These are phyloP conservation scores for Alternaria infectoria DNA, from an alignment of 2,329 filamentous ascomycete species.

Conservation along the genomic window DNA sequence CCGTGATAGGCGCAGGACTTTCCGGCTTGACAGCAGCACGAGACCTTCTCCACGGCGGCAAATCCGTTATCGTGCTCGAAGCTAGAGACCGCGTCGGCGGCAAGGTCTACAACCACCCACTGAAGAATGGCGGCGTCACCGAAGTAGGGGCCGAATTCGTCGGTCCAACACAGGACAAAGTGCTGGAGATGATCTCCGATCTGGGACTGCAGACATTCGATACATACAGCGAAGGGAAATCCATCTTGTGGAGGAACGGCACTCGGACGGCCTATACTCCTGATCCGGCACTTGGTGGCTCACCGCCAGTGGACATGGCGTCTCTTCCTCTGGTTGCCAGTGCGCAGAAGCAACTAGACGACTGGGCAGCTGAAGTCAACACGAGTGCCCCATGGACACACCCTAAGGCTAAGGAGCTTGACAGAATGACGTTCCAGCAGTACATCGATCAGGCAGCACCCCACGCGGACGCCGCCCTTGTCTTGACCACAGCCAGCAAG, in stretches of 20 bases:
- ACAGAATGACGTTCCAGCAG: constrained; percentile 18
- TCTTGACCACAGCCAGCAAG: constrained; percentile 17
- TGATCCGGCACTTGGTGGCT: constrained; percentile 15
- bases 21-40: constrained; percentile 36
- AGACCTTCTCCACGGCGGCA: constrained; percentile 47
- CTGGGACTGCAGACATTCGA: constrained; percentile 25
- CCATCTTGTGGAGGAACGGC: constrained; percentile 22
- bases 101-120: constrained; percentile 51
- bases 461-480: constrained; percentile 14
- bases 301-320: constrained; percentile 15
- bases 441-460: constrained; percentile 7
- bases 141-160: constrained; percentile 34
- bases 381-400: constrained; percentile 23
- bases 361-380: constrained; percentile 26
- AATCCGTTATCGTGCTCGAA: constrained; percentile 56
- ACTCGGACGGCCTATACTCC: constrained; percentile 14
- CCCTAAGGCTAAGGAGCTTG: constrained; percentile 17
- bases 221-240: constrained; percentile 20
- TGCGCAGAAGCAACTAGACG: constrained; percentile 18
- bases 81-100: constrained; percentile 60
- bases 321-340: constrained; percentile 17
- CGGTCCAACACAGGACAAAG: constrained; percentile 29
- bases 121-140: constrained; percentile 27
- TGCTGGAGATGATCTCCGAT: constrained; percentile 21
- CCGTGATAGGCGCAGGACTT: constrained; percentile 56